phyloP scores from a whole-genome alignment of 148 eudicot genomes.

The Camellia sinensis region DNA sequence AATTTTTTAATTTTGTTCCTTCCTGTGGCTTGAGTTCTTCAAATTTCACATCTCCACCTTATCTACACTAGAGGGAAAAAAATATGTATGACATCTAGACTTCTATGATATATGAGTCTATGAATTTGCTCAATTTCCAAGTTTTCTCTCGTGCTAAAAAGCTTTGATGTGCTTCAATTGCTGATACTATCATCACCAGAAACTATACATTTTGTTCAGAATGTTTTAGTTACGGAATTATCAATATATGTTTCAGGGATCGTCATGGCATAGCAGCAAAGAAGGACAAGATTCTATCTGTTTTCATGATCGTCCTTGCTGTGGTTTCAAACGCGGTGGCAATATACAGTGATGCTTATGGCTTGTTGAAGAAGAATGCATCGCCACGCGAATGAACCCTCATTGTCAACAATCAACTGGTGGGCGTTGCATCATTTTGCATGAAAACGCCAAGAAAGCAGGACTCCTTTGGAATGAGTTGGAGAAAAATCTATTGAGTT shows the following conservation, averaged over 20 bases:
- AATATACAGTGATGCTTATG: constrained; percentile 75
- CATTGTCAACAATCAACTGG: neutral
- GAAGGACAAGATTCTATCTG: constrained; percentile 66
- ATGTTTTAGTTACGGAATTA: neutral
- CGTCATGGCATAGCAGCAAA: constrained; percentile 61
- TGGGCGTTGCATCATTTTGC: neutral
- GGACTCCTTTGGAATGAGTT: neutral
- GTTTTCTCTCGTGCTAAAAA: neutral
- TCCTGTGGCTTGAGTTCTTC: neutral
- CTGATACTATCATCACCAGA: neutral
- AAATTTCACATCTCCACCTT: neutral
- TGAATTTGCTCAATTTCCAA: neutral
- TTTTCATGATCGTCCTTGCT: constrained; percentile 71
- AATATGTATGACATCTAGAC: neutral
- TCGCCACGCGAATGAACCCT: constrained; percentile 25
- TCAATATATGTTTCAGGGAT: constrained; percentile 43
- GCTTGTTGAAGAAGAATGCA: constrained; percentile 47
- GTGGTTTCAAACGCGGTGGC: constrained; percentile 73
- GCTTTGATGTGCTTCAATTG: neutral
- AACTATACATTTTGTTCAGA: neutral
- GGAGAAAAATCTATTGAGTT: neutral
- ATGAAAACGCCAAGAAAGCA: neutral
- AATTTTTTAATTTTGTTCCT: no score
- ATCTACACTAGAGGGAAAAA: neutral
- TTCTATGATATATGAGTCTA: neutral